phyloP scores from a whole-genome alignment of 2,329 filamentous ascomycete species.

The Ceratocystis smalleyi region DNA sequence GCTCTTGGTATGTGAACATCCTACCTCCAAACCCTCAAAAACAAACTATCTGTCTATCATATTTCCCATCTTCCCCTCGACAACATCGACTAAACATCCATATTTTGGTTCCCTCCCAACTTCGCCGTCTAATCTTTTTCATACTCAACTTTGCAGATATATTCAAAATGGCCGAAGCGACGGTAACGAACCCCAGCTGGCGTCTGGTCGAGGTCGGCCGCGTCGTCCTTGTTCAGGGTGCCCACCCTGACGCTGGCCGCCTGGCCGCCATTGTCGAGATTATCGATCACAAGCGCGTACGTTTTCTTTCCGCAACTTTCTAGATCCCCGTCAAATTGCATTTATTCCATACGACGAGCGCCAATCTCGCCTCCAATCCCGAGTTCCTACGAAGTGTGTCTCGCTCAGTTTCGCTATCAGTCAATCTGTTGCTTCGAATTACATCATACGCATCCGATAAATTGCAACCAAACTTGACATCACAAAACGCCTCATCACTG shows the following conservation, averaged over 20 bases:
- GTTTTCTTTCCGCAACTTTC: slow-evolving; percentile 30
- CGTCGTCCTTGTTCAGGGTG: slow-evolving; percentile 73
- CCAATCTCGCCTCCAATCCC: background rate
- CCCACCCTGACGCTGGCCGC: slow-evolving; percentile 66
- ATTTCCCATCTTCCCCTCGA: slow-evolving; percentile 1
- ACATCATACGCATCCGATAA: no score
- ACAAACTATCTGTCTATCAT: background rate
- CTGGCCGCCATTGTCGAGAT: slow-evolving; percentile 96
- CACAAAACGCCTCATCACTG: no score
- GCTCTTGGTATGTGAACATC: slow-evolving; percentile 18
- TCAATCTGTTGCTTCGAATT: no score
- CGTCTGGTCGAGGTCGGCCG: slow-evolving; percentile 97
- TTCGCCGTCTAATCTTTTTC: slow-evolving; percentile 18
- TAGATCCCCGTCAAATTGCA: background rate
- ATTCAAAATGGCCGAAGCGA: slow-evolving; percentile 62
- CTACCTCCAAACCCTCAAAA: slow-evolving; percentile 14
- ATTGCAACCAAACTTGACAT: no score
- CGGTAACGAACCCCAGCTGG: slow-evolving; percentile 71
- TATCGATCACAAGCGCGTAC: slow-evolving; percentile 99
- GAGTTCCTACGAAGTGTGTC: background rate
- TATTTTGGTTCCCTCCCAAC: slow-evolving; percentile 5
- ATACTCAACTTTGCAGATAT: slow-evolving; percentile 23
- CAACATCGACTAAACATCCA: slow-evolving; percentile 16
- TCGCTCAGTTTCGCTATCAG: no score
- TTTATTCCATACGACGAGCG: background rate